Conservation (phyloP, 148 eudicot genomes). For the Salicornia ramosissima region DNA sequence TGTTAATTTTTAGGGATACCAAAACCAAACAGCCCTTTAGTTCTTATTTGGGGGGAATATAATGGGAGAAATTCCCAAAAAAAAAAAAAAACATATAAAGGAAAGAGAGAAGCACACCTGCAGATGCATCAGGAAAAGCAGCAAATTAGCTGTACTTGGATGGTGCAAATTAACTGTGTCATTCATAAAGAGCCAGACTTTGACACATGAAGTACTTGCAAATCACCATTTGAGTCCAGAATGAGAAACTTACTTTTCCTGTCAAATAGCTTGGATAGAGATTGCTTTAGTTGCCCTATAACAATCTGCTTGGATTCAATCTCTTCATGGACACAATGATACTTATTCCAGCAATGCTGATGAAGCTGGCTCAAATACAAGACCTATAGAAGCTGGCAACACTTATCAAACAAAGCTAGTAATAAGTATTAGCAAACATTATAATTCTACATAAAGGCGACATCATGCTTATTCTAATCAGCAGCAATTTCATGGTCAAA, state of each 20-base stretch:
- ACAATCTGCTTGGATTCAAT: conserved; percentile 23
- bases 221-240: conserved; percentile 56
- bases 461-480: background rate
- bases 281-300: conserved; percentile 45
- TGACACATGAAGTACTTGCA: conserved; percentile 37
- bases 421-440: background rate
- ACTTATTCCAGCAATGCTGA: background rate
- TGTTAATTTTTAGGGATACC: too few species aligned
- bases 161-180: conserved; percentile 28
- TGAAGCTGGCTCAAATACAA: background rate
- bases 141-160: conserved; percentile 33
- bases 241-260: conserved; percentile 57
- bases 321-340: conserved; percentile 32
- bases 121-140: conserved; percentile 33
- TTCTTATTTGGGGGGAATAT: too few species aligned
- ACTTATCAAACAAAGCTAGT: background rate
- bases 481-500: too few species aligned
- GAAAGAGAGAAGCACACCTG: conserved; percentile 26
- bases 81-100: background rate
- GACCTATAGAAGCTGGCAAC: background rate
- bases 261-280: conserved; percentile 57
- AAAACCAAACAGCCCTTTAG: too few species aligned
- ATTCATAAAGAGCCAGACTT: conserved; percentile 26
- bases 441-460: background rate
- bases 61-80: too few species aligned